A percentile compares a stretch with the other conserved stretches of the same genome.
Evolutionary conservation across 805 yeast genomes (phyloP).

Genomic region (Naumovozyma baii): DNA sequence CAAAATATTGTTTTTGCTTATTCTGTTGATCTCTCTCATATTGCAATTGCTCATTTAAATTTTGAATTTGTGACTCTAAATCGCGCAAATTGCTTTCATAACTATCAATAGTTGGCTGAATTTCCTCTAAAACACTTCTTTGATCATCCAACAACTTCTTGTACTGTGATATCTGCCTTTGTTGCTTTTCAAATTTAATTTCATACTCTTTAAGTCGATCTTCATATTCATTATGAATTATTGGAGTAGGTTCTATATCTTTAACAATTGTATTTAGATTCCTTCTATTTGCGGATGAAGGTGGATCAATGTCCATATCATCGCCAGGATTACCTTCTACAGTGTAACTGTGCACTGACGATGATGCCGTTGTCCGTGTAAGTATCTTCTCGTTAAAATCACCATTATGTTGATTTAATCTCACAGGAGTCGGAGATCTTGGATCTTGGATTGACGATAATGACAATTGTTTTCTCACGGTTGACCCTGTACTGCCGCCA

Average conservation of each 20-base stretch:
- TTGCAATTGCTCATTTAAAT: conserved; percentile 17
- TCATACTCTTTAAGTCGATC: conserved; percentile 7
- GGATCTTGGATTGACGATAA: background rate
- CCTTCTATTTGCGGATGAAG: conserved; percentile 5
- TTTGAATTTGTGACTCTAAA: conserved; percentile 18
- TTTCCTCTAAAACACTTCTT: conserved; percentile 23
- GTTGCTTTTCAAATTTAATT: conserved; percentile 12
- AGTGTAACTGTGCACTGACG: conserved; percentile 28
- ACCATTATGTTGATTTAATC: conserved; percentile 6
- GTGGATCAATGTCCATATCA: conserved; percentile 12
- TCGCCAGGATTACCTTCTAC: conserved; percentile 32
- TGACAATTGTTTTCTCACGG: conserved; percentile 9
- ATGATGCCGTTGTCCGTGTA: conserved; percentile 10
- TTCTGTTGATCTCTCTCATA: conserved; percentile 20
- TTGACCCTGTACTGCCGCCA: conserved; percentile 9
- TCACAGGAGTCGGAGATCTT: conserved; percentile 9
- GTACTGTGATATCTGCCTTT: conserved; percentile 17
- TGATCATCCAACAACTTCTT: conserved; percentile 26
- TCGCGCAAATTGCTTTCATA: conserved; percentile 28
- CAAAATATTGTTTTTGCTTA: conserved; percentile 21
- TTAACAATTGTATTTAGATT: conserved; percentile 2
- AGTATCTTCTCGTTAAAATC: conserved; percentile 6
- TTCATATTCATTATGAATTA: background rate
- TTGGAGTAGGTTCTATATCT: background rate
- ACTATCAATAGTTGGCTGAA: conserved; percentile 25